Evolutionary conservation across 2,329 filamentous ascomycete genomes (phyloP).

Genomic region (Knoxdaviesia capensis): DNA sequence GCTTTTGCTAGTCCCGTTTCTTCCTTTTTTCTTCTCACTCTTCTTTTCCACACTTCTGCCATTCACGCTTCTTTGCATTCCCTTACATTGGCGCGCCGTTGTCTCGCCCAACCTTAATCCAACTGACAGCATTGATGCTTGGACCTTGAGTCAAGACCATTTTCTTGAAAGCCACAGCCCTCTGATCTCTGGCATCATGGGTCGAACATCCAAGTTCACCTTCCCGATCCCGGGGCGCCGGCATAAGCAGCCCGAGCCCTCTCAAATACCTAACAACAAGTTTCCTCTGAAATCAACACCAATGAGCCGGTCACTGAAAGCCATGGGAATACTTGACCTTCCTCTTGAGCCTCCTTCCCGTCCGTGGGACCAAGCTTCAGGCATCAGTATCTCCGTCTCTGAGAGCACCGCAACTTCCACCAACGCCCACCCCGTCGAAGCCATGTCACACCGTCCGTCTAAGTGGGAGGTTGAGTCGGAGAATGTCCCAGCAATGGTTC

Average conservation of each 20-base stretch:
- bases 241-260: conserved; percentile 16
- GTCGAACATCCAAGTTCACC: conserved; percentile 21
- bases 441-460: conserved; percentile 6
- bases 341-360: conserved; percentile 1
- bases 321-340: too few relatives aligned
- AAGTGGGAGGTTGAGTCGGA: conserved; percentile 27
- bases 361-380: conserved; percentile 22
- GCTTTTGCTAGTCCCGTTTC: not conserved
- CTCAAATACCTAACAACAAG: too few relatives aligned
- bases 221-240: conserved; percentile 27
- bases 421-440: conserved; percentile 13
- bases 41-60: not conserved
- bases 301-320: too few relatives aligned
- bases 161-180: not conserved
- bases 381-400: conserved; percentile 22
- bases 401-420: conserved; percentile 15
- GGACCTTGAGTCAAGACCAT: not conserved
- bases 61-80: too few relatives aligned
- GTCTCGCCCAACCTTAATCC: not conserved
- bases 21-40: not conserved
- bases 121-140: too few relatives aligned
- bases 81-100: not conserved
- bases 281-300: too few relatives aligned
- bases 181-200: conserved; percentile 11
- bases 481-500: conserved; percentile 15